Evolutionary conservation across 1,284 basidiomycete genomes (phyloP), one percentile per base, ranked within the genome.

Genomic region (Mycena citricolor): DNA sequence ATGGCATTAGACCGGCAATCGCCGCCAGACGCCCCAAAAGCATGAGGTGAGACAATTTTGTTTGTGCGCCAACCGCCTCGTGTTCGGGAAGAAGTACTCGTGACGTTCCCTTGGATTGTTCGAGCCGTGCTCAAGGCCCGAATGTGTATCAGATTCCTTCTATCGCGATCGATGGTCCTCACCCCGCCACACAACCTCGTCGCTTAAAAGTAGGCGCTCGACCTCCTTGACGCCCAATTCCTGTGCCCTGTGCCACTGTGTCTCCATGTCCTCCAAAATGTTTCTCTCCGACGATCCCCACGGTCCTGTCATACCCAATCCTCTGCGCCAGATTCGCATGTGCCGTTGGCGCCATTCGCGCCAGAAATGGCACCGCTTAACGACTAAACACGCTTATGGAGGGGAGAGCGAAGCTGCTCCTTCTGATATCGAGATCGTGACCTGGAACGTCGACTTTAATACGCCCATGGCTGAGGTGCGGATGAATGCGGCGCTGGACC

Each of bases 401-500:
- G 32, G 45, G 49, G 55, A 60, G 53, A 39, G 51, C 47, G 54
- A 61, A 48, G 61, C 65, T 11, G 63, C 65, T 45, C 72, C 69
- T 20, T 66, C 65, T 22, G 66, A 57, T 25, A 54, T 85, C 35
- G 67, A 67, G 35, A 56, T 87, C 30, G 58, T 85, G 46, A 77
- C 81, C 25, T 87, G 85, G 85, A 86, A 87, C 59, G 57, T 86
- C 38, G 76, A 83, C 57, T 79, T 74, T 57, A 54, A 60, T 40
- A 61, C 63, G 8, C 52, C 58, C 0, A 54, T 65, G 29, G 57
- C 57, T 8, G 62, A 63, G 21, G 65, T 66, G 42, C 74, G 84
- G 8, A 64, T 83, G 11, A 47, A 51, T 2, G 61, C 66, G 3
- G 71, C 69, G n/a, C 64, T 86, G 41, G 64, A 71, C 12, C 67